These are phyloP conservation scores for Fusarium scirpi DNA, from an alignment of 2,329 filamentous ascomycete species.

Conservation along the genomic window DNA sequence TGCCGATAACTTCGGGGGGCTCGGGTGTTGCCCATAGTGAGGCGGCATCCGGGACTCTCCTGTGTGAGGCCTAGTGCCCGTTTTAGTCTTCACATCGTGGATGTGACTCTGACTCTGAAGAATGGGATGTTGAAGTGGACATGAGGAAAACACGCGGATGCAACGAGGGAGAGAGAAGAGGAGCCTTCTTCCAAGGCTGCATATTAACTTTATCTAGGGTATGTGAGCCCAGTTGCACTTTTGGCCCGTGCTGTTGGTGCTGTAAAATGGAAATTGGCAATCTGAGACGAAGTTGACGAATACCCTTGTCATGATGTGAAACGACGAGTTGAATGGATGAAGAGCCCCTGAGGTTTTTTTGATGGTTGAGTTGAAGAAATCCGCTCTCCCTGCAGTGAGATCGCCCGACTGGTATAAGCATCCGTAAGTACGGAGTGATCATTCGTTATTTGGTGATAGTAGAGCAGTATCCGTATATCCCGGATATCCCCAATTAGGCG, in stretches of 20 bases:
- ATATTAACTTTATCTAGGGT: constrained; percentile 13
- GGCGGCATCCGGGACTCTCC: constrained; percentile 13
- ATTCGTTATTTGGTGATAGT: background rate
- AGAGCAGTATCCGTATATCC: background rate
- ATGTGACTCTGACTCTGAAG: constrained; percentile 31
- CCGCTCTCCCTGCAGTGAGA: background rate
- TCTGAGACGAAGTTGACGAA: constrained; percentile 42
- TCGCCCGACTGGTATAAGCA: background rate
- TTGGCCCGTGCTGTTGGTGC: constrained; percentile 26
- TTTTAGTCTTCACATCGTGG: constrained; percentile 8
- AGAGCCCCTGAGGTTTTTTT: constrained; percentile 23
- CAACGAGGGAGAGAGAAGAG: background rate
- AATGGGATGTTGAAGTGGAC: constrained; percentile 5
- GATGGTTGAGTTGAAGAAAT: background rate
- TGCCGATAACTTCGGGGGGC: constrained; percentile 27
- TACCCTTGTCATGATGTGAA: constrained; percentile 40
- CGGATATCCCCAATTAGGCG: constrained; percentile 18
- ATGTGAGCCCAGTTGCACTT: constrained; percentile 11
- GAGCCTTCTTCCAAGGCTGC: background rate
- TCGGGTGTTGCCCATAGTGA: constrained; percentile 24
- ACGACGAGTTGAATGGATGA: constrained; percentile 31
- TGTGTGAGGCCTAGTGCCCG: background rate
- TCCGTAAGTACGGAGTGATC: background rate
- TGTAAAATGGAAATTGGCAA: constrained; percentile 44
- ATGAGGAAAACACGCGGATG: constrained; percentile 1